A percentile compares a stretch with the other conserved stretches of the same genome.
These are phyloP conservation scores for Cerioporus squamosus DNA, from an alignment of 1,284 basidiomycete genomes.

Conservation along the genomic window DNA sequence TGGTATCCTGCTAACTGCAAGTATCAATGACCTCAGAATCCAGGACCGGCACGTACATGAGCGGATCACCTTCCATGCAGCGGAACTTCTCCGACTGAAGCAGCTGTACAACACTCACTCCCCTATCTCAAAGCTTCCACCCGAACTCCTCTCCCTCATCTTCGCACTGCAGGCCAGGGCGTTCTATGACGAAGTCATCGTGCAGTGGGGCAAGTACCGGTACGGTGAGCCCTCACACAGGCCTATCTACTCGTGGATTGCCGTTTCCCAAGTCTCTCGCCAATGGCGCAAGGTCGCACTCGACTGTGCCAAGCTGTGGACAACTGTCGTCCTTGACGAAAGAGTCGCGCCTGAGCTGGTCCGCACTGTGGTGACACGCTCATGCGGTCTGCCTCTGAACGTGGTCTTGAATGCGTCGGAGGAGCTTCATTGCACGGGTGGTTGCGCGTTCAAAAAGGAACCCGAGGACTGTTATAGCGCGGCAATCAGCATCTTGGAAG, in stretches of 20 bases:
- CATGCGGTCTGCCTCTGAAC: neutral
- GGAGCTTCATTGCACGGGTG: neutral
- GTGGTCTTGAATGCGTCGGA: neutral
- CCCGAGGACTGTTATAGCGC: neutral
- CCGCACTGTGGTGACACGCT: neutral
- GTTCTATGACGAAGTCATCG: neutral
- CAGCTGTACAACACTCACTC: too few species aligned
- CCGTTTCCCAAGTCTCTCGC: slow-evolving; percentile 15
- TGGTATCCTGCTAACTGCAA: too few species aligned
- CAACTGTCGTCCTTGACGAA: neutral
- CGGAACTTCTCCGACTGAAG: too few species aligned
- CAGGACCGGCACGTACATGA: too few species aligned
- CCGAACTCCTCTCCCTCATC: neutral
- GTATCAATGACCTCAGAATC: too few species aligned
- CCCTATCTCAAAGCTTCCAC: neutral
- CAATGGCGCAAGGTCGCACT: slow-evolving; percentile 15
- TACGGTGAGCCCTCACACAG: neutral
- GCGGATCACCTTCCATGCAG: too few species aligned
- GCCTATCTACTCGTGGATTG: slow-evolving; percentile 8
- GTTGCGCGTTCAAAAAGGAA: too few species aligned
- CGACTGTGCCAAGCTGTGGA: slow-evolving; percentile 5
- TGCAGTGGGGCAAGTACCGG: neutral
- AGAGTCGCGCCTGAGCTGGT: neutral
- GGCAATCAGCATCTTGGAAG: neutral
- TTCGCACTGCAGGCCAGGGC: neutral